Percentiles rank a stretch among this genome's conserved stretches.
Conservation (phyloP, 2,329 filamentous ascomycete genomes). For the Botrytis cinerea region DNA sequence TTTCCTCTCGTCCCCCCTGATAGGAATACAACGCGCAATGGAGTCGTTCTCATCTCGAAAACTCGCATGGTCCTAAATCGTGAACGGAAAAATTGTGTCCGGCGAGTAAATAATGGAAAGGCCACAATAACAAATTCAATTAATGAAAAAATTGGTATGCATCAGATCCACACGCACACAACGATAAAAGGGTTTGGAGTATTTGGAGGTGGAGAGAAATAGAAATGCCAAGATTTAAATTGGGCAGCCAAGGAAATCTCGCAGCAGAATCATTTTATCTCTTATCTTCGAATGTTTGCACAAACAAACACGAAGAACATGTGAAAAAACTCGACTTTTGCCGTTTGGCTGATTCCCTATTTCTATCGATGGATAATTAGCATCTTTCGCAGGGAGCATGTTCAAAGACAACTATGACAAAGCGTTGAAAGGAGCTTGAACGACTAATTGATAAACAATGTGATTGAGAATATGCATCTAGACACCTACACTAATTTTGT, state of each 20-base stretch:
- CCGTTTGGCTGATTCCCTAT: not conserved
- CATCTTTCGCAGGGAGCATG: not conserved
- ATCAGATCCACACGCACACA: constrained; percentile 3
- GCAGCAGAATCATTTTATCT: not conserved
- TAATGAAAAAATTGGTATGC: not conserved
- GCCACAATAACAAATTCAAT: too few species aligned
- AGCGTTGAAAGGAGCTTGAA: constrained; percentile 1
- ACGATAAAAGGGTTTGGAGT: not conserved
- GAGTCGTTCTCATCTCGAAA: not conserved
- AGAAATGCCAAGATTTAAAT: not conserved
- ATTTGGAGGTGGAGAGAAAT: not conserved
- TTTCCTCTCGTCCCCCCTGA: not conserved
- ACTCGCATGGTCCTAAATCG: not conserved
- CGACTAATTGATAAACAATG: constrained; percentile 9
- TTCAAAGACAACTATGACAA: constrained; percentile 4
- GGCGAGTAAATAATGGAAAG: not conserved
- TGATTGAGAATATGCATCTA: constrained; percentile 9
- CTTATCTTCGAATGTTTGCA: not conserved
- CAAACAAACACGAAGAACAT: not conserved
- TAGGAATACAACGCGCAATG: not conserved
- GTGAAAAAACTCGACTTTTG: not conserved
- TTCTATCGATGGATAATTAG: constrained; percentile 8
- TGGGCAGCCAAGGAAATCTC: not conserved
- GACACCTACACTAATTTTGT: not conserved
- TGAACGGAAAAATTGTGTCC: not conserved